phyloP scores from a whole-genome alignment of 2,329 filamentous ascomycete species.

The Rhexocercosporidium sp. region DNA sequence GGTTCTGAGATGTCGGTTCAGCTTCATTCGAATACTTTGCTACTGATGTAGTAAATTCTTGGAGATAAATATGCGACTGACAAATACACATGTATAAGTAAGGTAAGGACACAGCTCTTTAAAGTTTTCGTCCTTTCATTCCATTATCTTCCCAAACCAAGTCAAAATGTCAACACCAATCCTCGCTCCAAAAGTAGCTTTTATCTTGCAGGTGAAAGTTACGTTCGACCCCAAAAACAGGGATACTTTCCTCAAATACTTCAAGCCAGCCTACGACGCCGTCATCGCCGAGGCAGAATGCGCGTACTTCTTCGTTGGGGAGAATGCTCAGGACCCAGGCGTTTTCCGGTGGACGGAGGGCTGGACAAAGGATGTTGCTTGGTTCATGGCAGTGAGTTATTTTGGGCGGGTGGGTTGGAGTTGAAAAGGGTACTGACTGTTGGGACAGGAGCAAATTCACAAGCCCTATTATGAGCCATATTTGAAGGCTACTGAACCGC shows the following conservation, averaged over 20 bases:
- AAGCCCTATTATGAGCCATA: slow-evolving; percentile 24
- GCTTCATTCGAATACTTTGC: too few relatives aligned
- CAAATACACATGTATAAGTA: too few relatives aligned
- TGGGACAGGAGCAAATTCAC: slow-evolving; percentile 15
- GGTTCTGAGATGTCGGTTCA: too few relatives aligned
- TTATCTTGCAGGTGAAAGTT: slow-evolving; percentile 23
- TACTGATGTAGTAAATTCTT: background rate
- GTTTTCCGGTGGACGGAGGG: slow-evolving; percentile 49
- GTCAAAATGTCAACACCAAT: background rate
- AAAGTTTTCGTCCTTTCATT: background rate
- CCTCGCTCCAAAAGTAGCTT: slow-evolving; percentile 14
- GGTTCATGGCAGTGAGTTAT: slow-evolving; percentile 21
- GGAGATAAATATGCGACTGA: background rate
- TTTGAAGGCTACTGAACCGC: slow-evolving; percentile 18
- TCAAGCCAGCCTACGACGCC: slow-evolving; percentile 48
- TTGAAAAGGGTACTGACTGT: background rate
- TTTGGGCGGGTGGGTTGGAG: background rate
- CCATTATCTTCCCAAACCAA: background rate
- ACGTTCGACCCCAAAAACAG: slow-evolving; percentile 18
- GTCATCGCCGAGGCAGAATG: slow-evolving; percentile 50
- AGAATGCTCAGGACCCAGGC: slow-evolving; percentile 44
- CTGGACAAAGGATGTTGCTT: slow-evolving; percentile 39
- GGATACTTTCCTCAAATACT: slow-evolving; percentile 30
- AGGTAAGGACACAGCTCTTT: background rate
- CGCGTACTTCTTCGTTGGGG: slow-evolving; percentile 51